Percentiles rank a stretch among this genome's conserved stretches.
Evolutionary conservation across 2,329 filamentous ascomycete genomes (phyloP).

Genomic region (Trichoderma atrobrunneum): DNA sequence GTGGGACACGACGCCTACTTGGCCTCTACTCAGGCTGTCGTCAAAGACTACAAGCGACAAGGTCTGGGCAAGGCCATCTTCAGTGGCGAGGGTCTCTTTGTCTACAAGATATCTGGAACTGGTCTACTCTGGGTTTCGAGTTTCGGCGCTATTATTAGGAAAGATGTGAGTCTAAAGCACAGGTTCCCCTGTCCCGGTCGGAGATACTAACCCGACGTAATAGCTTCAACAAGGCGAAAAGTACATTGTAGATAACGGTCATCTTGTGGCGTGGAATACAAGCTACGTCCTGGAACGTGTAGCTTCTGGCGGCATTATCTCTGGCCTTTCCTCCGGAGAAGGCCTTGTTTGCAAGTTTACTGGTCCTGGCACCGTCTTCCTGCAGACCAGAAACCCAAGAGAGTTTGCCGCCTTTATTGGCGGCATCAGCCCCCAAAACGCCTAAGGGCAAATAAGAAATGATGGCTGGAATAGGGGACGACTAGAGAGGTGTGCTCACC

Average conservation of each 20-base stretch:
- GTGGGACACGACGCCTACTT: constrained; percentile 86
- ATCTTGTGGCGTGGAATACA: constrained; percentile 95
- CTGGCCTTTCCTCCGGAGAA: constrained; percentile 76
- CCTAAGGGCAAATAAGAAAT: constrained; percentile 18
- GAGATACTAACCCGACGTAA: not conserved
- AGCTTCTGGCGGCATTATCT: constrained; percentile 88
- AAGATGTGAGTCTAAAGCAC: constrained; percentile 66
- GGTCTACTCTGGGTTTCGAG: constrained; percentile 88
- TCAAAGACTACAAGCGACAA: constrained; percentile 86
- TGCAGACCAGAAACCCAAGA: constrained; percentile 85
- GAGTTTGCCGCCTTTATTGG: constrained; percentile 53
- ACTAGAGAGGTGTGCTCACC: not conserved
- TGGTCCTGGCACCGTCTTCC: constrained; percentile 83
- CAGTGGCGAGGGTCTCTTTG: constrained; percentile 85
- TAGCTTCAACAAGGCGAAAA: constrained; percentile 67
- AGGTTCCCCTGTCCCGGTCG: not conserved
- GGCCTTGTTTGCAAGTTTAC: constrained; percentile 94
- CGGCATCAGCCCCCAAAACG: constrained; percentile 41
- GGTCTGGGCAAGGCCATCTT: constrained; percentile 88
- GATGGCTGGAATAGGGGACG: not conserved
- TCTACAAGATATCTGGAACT: constrained; percentile 78
- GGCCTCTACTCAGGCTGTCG: constrained; percentile 78
- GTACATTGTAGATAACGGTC: constrained; percentile 90
- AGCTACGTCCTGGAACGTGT: constrained; percentile 90
- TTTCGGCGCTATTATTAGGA: constrained; percentile 91